Evolutionary conservation across 441 rosid genomes (phyloP).

Genomic region (Sinapis alba): DNA sequence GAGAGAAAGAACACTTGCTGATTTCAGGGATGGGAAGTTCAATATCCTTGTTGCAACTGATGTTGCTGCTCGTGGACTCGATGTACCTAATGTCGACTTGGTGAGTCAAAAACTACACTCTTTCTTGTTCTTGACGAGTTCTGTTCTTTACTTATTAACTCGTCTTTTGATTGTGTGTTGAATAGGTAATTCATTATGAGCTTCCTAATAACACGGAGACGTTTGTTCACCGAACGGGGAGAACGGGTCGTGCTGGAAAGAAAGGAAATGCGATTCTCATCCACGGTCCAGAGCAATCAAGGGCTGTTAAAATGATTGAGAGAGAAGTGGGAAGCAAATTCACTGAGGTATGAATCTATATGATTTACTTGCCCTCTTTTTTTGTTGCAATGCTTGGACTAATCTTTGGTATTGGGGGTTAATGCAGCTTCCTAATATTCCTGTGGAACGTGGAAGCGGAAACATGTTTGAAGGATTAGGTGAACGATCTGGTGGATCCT

Average conservation of each 20-base stretch:
- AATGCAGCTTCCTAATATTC: conserved; percentile 82
- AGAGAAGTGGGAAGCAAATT: conserved; percentile 88
- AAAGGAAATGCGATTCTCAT: conserved; percentile 89
- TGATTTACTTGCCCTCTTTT: not conserved
- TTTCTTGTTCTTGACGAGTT: conserved; percentile 1
- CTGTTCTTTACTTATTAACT: not conserved
- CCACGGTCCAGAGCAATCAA: conserved; percentile 66
- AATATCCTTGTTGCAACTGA: conserved; percentile 93
- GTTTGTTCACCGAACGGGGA: conserved; percentile 99
- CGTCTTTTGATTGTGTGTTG: conserved; percentile 10
- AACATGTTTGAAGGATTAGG: conserved; percentile 54
- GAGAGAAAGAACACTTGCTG: conserved; percentile 91
- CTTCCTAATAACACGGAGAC: conserved; percentile 89
- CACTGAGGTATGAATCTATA: conserved; percentile 57
- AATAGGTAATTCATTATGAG: conserved; percentile 90
- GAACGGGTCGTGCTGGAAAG: conserved; percentile 99
- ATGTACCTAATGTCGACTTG: conserved; percentile 95
- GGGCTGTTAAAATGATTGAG: conserved; percentile 72
- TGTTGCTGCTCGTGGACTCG: conserved; percentile 99
- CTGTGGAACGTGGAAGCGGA: conserved; percentile 52
- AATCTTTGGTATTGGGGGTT: conserved; percentile 44
- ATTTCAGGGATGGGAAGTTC: conserved; percentile 80
- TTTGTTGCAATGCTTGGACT: not conserved
- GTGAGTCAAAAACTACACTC: conserved; percentile 45
- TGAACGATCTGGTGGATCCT: conserved; percentile 44